Conservation (phyloP, 2,329 filamentous ascomycete genomes). For the Erysiphe neolycopersici region DNA sequence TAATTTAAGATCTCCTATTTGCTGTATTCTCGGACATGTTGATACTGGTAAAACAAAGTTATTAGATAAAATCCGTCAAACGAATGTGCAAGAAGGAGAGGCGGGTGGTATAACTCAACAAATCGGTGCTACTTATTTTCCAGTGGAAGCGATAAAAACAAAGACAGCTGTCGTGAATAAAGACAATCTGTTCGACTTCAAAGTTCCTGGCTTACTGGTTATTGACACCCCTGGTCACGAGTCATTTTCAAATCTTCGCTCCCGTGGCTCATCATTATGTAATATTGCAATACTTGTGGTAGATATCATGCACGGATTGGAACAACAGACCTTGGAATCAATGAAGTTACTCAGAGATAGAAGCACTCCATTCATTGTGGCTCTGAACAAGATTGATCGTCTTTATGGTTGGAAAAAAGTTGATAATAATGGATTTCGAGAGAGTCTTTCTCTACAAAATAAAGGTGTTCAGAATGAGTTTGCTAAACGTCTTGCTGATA, state of each 20-base stretch:
- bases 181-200: conserved; percentile 80
- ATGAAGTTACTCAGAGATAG: conserved; percentile 82
- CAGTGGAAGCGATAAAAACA: conserved; percentile 68
- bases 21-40: conserved; percentile 98
- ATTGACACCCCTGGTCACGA: conserved; percentile 99
- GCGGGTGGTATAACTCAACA: conserved; percentile 98
- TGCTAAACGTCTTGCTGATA: conserved; percentile 64
- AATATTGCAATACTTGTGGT: conserved; percentile 98
- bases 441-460: conserved; percentile 70
- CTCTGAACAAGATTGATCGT: conserved; percentile 98
- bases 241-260: conserved; percentile 96
- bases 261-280: conserved; percentile 88
- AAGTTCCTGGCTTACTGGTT: conserved; percentile 83
- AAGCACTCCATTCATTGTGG: conserved; percentile 95
- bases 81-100: conserved; percentile 96
- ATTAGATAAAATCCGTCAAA: conserved; percentile 92
- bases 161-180: conserved; percentile 88
- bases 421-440: conserved; percentile 93
- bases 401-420: conserved; percentile 98
- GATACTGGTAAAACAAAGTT: conserved; percentile 99
- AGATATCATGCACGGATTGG: conserved; percentile 98
- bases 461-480: conserved; percentile 91
- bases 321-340: conserved; percentile 90
- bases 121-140: conserved; percentile 98
- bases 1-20: conserved; percentile 88